Evolutionary conservation across 192 early-diverging fungal genomes (phyloP).

Genomic region (Coemansia reversa): DNA sequence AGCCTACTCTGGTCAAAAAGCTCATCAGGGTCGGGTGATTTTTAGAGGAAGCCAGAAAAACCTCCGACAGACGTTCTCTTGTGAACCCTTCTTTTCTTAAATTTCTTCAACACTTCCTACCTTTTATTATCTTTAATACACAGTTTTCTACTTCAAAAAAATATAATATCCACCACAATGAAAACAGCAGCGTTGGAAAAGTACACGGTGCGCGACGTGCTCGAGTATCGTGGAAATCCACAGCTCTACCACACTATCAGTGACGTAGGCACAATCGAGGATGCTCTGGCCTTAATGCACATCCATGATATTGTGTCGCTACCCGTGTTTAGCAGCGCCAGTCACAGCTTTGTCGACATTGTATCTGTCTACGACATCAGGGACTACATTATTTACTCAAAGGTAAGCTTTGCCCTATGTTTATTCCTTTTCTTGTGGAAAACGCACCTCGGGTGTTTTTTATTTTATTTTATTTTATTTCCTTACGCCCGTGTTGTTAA

Average conservation of each 20-base stretch:
- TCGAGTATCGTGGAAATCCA: slow-evolving; percentile 40
- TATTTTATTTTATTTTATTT: no score
- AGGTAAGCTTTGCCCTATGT: slow-evolving; percentile 13
- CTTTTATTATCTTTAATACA: background rate
- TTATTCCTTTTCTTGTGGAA: no score
- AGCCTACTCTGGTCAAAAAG: background rate
- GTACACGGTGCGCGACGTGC: slow-evolving; percentile 44
- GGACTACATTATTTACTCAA: slow-evolving; percentile 41
- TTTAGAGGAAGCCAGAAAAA: slow-evolving; percentile 1
- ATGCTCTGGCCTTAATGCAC: slow-evolving; percentile 37
- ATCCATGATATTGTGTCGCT: slow-evolving; percentile 42
- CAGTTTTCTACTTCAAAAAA: background rate
- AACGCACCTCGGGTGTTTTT: no score
- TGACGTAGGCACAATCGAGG: slow-evolving; percentile 23
- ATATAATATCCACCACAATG: slow-evolving; percentile 15
- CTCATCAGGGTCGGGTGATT: background rate
- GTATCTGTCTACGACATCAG: slow-evolving; percentile 48
- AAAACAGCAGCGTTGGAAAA: slow-evolving; percentile 29
- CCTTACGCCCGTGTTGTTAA: no score
- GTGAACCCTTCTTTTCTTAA: background rate
- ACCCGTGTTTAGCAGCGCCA: slow-evolving; percentile 24
- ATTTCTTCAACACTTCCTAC: background rate
- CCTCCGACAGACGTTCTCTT: background rate
- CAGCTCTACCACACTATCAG: slow-evolving; percentile 26
- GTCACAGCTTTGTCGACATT: slow-evolving; percentile 38